Evolutionary conservation across 192 early-diverging fungal genomes (phyloP).

Genomic region (Coemansia sp.): DNA sequence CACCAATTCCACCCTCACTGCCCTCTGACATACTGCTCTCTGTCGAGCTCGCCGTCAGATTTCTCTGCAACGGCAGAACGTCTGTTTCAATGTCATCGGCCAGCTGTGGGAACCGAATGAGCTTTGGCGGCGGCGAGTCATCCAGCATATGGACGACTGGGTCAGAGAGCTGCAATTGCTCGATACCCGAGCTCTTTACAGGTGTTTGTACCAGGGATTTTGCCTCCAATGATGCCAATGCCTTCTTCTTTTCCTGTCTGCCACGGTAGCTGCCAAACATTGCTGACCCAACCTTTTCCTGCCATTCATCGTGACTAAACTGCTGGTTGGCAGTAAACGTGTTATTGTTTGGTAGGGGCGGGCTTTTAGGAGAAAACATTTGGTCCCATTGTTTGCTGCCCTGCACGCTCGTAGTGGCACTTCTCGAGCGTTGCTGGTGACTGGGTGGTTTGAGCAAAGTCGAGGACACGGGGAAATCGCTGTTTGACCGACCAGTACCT

Average conservation of each 20-base stretch:
- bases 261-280: conserved; percentile 35
- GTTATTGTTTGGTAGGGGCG: too few relatives aligned
- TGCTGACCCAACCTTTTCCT: conserved; percentile 14
- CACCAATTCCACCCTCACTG: conserved; percentile 6
- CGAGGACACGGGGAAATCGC: too few relatives aligned
- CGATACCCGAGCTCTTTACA: too few relatives aligned
- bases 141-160: background rate
- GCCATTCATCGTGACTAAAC: conserved; percentile 38
- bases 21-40: background rate
- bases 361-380: background rate
- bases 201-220: too few relatives aligned
- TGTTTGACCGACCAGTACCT: too few relatives aligned
- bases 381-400: too few relatives aligned
- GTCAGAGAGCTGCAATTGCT: background rate
- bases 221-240: too few relatives aligned
- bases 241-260: background rate
- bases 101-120: background rate
- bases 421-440: too few relatives aligned
- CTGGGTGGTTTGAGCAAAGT: too few relatives aligned
- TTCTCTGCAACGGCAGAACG: background rate
- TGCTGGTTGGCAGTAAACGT: background rate
- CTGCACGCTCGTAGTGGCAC: too few relatives aligned
- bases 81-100: background rate
- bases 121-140: background rate
- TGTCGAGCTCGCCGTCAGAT: background rate